A percentile compares a stretch with the other conserved stretches of the same genome.
Evolutionary conservation across 352 stramenopile species (phyloP).

Genomic region (Salisapilia sapeloensis): DNA sequence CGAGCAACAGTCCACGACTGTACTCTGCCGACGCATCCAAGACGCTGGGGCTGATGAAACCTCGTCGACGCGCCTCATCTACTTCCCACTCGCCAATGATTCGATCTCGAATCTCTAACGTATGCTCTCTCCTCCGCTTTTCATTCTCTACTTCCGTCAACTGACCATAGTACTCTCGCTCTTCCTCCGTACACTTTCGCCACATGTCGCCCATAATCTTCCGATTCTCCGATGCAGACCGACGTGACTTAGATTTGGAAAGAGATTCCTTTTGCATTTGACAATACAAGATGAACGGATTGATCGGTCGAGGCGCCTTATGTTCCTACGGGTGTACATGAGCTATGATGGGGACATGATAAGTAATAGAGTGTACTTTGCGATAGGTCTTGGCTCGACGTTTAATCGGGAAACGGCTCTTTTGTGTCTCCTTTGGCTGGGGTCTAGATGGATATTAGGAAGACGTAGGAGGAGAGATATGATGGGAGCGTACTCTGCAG

Average conservation of each 20-base stretch:
- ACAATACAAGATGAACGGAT: slow-evolving; percentile 72
- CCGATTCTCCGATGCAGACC: slow-evolving; percentile 46
- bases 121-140: slow-evolving; percentile 50
- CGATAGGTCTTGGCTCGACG: no score
- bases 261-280: slow-evolving; percentile 59
- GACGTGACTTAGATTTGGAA: slow-evolving; percentile 21
- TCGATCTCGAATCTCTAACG: slow-evolving; percentile 50
- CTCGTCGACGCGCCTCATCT: slow-evolving; percentile 44
- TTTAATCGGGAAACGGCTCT: no score
- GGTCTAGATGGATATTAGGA: no score
- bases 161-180: slow-evolving; percentile 65
- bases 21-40: slow-evolving; percentile 41
- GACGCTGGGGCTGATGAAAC: slow-evolving; percentile 28
- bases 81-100: slow-evolving; percentile 63
- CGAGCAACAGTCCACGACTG: slow-evolving; percentile 42
- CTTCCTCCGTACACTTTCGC: slow-evolving; percentile 64
- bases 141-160: slow-evolving; percentile 65
- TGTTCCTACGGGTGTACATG: slow-evolving; percentile 18
- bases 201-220: slow-evolving; percentile 77
- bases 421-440: no score
- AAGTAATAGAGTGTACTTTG: no score
- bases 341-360: no score
- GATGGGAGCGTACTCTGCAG: no score
- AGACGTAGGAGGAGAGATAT: no score
- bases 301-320: slow-evolving; percentile 45